Base-by-base conservation (phyloP, 202 grass and related monocot species). In the Setaria viridis region DNA sequence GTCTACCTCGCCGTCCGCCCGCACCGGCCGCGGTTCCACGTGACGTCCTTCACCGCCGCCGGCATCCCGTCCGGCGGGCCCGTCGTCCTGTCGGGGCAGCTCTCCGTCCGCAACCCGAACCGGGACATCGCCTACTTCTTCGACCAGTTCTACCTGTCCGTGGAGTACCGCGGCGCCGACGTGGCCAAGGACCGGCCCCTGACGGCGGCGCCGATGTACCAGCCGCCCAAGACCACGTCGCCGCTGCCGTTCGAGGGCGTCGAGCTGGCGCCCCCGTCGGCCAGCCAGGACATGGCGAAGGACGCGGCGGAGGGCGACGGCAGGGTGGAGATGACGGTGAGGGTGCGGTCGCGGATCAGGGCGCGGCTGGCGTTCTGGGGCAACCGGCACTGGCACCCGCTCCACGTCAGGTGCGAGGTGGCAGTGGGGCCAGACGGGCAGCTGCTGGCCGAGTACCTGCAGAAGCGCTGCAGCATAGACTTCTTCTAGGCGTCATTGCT, bases 21-120 rank as follows among this genome's bases (percentile, higher is more conserved):
- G 33, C 95, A 98, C 84, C 84, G 93, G 70, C 95, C 90, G 65
- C 93, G 93, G 73, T 94, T 98, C 88, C 89, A 95, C 78, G 70
- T 98, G n/a, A 51, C 30, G 17, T 82, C 89, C 32, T 90, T 98
- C 88, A 39, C 95, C 11, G 78, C 85, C 37, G 47, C 90, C 37
- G 82, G 69, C 72, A 17, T 92, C 86, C 58, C 87, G 9, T 43
- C 45, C 35, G 81, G 80, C 48, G 83, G 74, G 7, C n/a, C 78
- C 30, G 83, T 82, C 42, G 25, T 65, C 17, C 79, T 94, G 9
- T 74, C 88, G 0, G 91, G 91, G 2, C 66, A 88, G 78, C 29
- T 98, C 63, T 56, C 93, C 17, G 7, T 95, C 79, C 88, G 76
- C 55, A 98, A 98, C 84, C 88, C 90, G 3, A 98, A 98, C 87